Evolutionary conservation across 2,329 filamentous ascomycete species (phyloP).

Genomic region (Epichloe gansuensis): DNA sequence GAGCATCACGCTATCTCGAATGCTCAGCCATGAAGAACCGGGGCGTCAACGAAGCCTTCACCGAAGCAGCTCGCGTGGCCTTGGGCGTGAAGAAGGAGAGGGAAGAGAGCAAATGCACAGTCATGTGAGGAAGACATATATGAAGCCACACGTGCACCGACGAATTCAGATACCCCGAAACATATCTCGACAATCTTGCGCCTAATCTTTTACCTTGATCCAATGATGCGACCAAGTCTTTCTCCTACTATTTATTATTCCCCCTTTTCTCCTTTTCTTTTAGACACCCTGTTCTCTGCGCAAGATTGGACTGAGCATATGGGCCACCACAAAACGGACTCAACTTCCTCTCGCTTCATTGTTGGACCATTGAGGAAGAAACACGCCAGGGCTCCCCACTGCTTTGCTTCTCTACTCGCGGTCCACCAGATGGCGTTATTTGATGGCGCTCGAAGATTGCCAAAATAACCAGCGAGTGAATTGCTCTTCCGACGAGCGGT

Average conservation of each 20-base stretch:
- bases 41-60: constrained; percentile 97
- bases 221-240: background rate
- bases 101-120: constrained; percentile 46
- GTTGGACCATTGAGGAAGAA: no score
- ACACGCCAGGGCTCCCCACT: no score
- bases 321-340: background rate
- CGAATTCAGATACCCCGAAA: constrained; percentile 4
- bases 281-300: background rate
- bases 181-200: background rate
- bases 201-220: background rate
- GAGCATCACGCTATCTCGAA: constrained; percentile 88
- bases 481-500: no score
- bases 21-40: constrained; percentile 98
- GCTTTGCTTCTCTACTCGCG: no score
- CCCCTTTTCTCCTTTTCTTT: background rate
- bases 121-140: constrained; percentile 37
- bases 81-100: constrained; percentile 58
- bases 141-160: background rate
- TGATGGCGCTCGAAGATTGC: no score
- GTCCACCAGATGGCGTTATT: no score
- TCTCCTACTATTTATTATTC: background rate
- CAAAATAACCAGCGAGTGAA: no score
- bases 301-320: background rate
- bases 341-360: background rate
- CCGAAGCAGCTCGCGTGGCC: constrained; percentile 89